Evolutionary conservation across 495 filamentous ascomycete genomes (phyloP), one percentile per base, ranked within the genome.

Genomic region (Arthonia radiata): DNA sequence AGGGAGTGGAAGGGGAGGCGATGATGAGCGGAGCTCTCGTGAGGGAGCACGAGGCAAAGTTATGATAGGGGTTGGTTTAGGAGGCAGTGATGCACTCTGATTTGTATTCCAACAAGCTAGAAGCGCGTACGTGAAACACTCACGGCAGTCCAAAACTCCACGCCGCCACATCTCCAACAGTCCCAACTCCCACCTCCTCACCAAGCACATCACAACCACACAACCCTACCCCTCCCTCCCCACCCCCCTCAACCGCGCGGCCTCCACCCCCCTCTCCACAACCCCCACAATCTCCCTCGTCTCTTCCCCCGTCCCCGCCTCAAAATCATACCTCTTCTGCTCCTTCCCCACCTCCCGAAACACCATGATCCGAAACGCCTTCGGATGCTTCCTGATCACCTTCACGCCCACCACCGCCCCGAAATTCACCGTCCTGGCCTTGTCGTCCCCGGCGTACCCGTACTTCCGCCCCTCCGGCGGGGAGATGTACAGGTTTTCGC

Each of bases 291-390:
- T 79, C 43, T 86, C 79, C 15, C 61, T 57, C n/a, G 83, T 83
- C 41, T 89, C 79, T 16, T 65, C 61, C 1, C 58, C 53, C 39
- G 60, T 81, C 33, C 59, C 64, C 9, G 83, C 77, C 47, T 94
- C 83, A 52, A 94, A 97, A 41, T 97, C 86, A 51, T 97, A 97
- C 35, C 81, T 55, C 54, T 97, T 94, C 38, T 68, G 75, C 45
- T 91, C 82, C 12, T 73, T 71, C n/a, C n/a, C n/a, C n/a, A n/a
- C n/a, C 22, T 70, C 75, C 34, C 72, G 69, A 31, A 71, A 73
- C 16, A 90, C 71, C 25, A 83, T 58, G 4, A 90, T 57, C 46
- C 86, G 75, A 50, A 97, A 91, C 39, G 75, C 77, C 40, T 75
- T 81, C 4, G 86, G 81, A 47, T 92, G 82, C 39, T 79, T 71